Evolutionary conservation across 2,329 filamentous ascomycete species (phyloP).

Genomic region (Clarireedia homoeocarpa): DNA sequence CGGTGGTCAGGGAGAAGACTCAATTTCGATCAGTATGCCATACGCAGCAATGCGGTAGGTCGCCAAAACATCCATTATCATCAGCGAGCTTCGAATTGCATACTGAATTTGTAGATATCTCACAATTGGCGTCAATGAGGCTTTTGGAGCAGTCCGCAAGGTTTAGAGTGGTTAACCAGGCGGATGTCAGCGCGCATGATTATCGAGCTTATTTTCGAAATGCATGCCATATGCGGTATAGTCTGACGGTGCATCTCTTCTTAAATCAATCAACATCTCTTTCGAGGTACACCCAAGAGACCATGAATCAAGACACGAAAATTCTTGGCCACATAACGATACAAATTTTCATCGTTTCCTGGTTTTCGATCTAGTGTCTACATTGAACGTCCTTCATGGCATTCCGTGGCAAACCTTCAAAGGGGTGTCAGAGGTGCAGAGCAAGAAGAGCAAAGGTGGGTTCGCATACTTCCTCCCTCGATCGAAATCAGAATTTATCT

Average conservation of each 20-base stretch:
- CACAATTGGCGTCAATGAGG: background rate
- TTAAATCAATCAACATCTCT: background rate
- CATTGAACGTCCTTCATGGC: background rate
- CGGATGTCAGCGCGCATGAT: no score
- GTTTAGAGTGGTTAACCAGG: no score
- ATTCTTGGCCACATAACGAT: background rate
- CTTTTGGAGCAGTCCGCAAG: background rate
- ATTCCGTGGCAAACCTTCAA: slow-evolving; percentile 10
- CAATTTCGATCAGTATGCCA: background rate
- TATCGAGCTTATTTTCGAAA: background rate
- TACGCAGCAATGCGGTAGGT: background rate
- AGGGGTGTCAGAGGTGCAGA: slow-evolving; percentile 13
- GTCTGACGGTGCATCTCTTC: no score
- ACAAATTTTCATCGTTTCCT: background rate
- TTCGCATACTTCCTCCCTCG: background rate
- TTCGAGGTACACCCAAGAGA: no score
- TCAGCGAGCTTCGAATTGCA: background rate
- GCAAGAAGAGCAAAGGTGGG: slow-evolving; percentile 13
- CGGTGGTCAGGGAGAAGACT: no score
- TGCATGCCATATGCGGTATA: background rate
- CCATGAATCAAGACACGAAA: background rate
- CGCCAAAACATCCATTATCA: no score
- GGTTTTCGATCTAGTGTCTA: background rate
- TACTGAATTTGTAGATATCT: no score
- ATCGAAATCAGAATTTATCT: background rate